A percentile compares a stretch with the other conserved stretches of the same genome.
These are phyloP conservation scores for Populus deltoides DNA, from an alignment of 345 rosid genomes.

Conservation along the genomic window DNA sequence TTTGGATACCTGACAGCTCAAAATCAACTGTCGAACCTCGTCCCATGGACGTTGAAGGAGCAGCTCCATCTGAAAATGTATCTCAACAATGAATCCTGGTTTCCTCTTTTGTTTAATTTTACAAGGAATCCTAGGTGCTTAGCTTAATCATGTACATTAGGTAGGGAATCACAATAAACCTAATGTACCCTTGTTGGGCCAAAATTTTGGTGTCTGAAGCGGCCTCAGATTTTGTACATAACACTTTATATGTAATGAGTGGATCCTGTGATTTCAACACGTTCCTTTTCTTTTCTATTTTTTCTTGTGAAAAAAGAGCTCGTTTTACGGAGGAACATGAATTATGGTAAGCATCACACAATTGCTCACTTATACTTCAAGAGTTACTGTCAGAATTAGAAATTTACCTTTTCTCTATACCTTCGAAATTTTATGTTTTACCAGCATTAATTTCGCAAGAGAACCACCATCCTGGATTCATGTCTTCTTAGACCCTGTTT, in stretches of 20 bases:
- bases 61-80: constrained; percentile 22
- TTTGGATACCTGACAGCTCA: constrained; percentile 74
- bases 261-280: too few relatives aligned
- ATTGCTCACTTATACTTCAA: too few relatives aligned
- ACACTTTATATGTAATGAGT: not conserved
- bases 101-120: too few relatives aligned
- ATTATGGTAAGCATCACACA: too few relatives aligned
- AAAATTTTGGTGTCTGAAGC: constrained; percentile 3
- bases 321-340: too few relatives aligned
- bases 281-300: too few relatives aligned
- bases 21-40: constrained; percentile 33
- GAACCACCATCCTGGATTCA: not conserved
- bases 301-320: too few relatives aligned
- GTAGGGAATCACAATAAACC: too few relatives aligned
- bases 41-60: constrained; percentile 26
- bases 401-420: too few relatives aligned
- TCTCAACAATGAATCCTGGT: constrained; percentile 16
- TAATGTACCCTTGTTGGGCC: not conserved
- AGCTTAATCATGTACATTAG: not conserved
- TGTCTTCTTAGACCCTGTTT: not conserved
- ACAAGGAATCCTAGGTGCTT: not conserved
- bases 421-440: not conserved
- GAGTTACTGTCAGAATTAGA: too few relatives aligned
- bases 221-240: not conserved
- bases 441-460: not conserved